Base-by-base conservation (phyloP, 352 stramenopile species). In the Phytopythium cucurbitacearum region DNA sequence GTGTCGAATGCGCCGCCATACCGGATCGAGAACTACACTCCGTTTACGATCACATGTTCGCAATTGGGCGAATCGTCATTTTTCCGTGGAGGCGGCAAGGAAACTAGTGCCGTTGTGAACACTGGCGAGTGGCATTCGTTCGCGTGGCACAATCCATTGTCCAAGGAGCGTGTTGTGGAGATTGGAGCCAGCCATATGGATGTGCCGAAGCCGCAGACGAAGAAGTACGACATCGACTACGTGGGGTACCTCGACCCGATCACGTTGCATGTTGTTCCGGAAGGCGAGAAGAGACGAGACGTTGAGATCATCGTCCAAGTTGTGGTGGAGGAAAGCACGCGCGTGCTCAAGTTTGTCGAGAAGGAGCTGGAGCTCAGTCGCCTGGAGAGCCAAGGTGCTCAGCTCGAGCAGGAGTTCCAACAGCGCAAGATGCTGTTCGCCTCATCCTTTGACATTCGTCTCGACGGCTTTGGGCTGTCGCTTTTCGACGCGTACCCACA, bases 11-110 rank as follows among this genome's bases (percentile, higher is more conserved):
- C 80, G 13, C 85, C 85, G 7, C 85, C 85, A 13, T 95, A 92
- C 60, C 80, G 85, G 7, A 86, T 95, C 44, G 85, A 95, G 65
- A 95, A 95, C 60, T 95, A 83, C 57, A 92, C 85, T n/a, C 82
- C 80, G 43, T 93, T 85, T 51, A 83, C 60, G 37, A 73, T 91
- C n/a, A 76, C 89, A 16, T 90, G 71, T 50, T 76, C 73, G 15
- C 82, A 93, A 41, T 56, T 93, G 54, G 74, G 73, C 4, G 73
- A 83, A 36, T 87, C 76, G 1, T 83, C 73, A 5, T 69, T 93
- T 21, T 91, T 93, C 62, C 84, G 69, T 33, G 48, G 56, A 7
- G 75, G 73, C 0, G 74, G 80, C 28, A 86, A 81, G 28, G 74
- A 84, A 46, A 74, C 66, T 32, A 56, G 48, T 16, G 57, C 68